Conservation (phyloP, 352 stramenopile species). For the Pythium insidiosum region DNA sequence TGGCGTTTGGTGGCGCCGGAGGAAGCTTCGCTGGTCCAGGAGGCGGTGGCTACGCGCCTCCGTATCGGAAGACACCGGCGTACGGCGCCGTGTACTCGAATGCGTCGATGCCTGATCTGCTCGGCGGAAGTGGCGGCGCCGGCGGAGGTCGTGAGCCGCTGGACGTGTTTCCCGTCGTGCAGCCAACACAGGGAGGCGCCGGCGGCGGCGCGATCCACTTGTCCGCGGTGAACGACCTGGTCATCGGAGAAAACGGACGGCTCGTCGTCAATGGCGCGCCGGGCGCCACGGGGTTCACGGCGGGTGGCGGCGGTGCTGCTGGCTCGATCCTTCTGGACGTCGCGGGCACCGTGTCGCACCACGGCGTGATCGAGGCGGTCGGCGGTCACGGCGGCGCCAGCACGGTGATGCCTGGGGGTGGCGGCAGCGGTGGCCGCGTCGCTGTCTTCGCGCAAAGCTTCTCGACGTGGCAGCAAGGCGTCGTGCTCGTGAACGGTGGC, state of each 20-base stretch:
- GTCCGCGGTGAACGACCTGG: constrained; percentile 91
- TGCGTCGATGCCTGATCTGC: constrained; percentile 59
- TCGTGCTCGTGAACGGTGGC: constrained; percentile 72
- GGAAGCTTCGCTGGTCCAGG: constrained; percentile 48
- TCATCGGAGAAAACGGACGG: constrained; percentile 68
- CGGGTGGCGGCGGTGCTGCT: constrained; percentile 49
- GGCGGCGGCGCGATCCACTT: constrained; percentile 86
- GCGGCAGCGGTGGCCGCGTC: constrained; percentile 79
- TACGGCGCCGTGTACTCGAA: constrained; percentile 28
- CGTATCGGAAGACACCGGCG: constrained; percentile 8
- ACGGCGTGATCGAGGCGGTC: constrained; percentile 63
- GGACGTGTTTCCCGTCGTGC: constrained; percentile 51
- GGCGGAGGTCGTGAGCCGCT: constrained; percentile 81
- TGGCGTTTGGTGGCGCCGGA: constrained; percentile 86
- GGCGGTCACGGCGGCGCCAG: constrained; percentile 81
- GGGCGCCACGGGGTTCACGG: constrained; percentile 41
- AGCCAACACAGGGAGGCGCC: constrained; percentile 81
- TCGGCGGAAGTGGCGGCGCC: constrained; percentile 89
- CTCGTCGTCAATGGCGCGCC: constrained; percentile 73
- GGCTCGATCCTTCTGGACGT: constrained; percentile 44
- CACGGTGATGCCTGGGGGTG: constrained; percentile 56
- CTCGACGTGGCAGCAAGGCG: constrained; percentile 72
- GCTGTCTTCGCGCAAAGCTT: constrained; percentile 91
- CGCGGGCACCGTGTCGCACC: constrained; percentile 40
- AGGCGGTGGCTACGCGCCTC: constrained; percentile 41